Evolutionary conservation across 2,329 filamentous ascomycete species (phyloP), one percentile per base, ranked within the genome.

Genomic region (Ciborinia camelliae): DNA sequence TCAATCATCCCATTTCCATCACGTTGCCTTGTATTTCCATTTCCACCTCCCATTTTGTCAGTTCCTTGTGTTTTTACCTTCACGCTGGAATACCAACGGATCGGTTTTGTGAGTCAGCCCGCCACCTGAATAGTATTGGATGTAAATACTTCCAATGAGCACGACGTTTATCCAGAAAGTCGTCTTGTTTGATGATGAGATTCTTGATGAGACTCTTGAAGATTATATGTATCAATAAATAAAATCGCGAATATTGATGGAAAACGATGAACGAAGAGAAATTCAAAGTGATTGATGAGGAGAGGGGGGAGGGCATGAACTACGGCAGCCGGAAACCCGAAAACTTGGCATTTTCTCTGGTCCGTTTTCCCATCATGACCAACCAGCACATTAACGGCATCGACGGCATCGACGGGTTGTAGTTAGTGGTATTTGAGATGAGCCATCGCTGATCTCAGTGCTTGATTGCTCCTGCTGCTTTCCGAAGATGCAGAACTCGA

Each of bases 41-140:
- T 58, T 28, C 23, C 41, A 62, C 57, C 48, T 28, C 51, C 51
- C 61, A 63, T 63, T 20, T 30, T 45, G 61, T 48, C 14, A 14
- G 18, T 57, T 20, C 47, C 48, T 62, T 54, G 12, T 39, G 14
- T 54, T 23, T 39, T 5, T 20, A 14, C n/a, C 23, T 26, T 48
- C 20, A 18, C 3, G 28, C 8, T 9, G 23, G 8, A 39, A 20
- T 39, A 8, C 26, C 53, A 28, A 28, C 9, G 15, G 53, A 30
- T 3, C 14, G 53, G 23, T n/a, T 30, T 14, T 1, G 39, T 43
- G 53, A 57, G 37, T 57, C 53, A 57, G 37, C 53, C n/a, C 15
- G 53, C 23, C 52, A 54, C 52, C 23, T n/a, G n/a, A n/a, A n/a
- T n/a, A n/a, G n/a, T n/a, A n/a, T n/a, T n/a, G n/a, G 12, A n/a